A percentile compares a stretch with the other conserved stretches of the same genome.
These are phyloP conservation scores for Jaenimonas drosophilae DNA, from an alignment of 208 protist species.

Conservation along the genomic window DNA sequence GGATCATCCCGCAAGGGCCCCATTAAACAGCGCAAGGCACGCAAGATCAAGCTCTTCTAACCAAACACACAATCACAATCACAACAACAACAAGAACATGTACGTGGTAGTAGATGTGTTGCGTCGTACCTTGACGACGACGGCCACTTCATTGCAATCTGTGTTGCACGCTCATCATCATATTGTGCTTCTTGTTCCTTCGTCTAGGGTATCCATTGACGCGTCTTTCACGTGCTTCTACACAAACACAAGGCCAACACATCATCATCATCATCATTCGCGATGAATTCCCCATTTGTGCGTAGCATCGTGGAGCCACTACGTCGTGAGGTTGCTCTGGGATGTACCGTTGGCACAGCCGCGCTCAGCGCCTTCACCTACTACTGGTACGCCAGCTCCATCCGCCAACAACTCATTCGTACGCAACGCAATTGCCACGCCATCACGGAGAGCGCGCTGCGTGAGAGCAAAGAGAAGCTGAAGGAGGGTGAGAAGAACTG, in stretches of 20 bases:
- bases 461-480: constrained; percentile 54
- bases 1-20: constrained; percentile 55
- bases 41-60: constrained; percentile 87
- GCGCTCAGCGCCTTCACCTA: constrained; percentile 43
- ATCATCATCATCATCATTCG: too few species aligned
- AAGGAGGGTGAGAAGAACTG: constrained; percentile 58
- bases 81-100: too few species aligned
- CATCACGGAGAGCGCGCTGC: constrained; percentile 38
- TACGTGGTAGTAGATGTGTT: too few species aligned
- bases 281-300: constrained; percentile 34
- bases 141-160: too few species aligned
- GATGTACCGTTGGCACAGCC: constrained; percentile 37
- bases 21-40: constrained; percentile 80
- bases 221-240: neutral
- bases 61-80: too few species aligned
- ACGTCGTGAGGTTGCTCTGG: constrained; percentile 32
- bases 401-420: constrained; percentile 22
- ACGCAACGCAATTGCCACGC: constrained; percentile 44
- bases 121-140: too few species aligned
- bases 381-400: constrained; percentile 62
- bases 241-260: too few species aligned
- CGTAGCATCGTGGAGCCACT: constrained; percentile 36
- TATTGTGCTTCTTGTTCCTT: too few species aligned
- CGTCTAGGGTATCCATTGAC: too few species aligned
- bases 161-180: too few species aligned